Conservation (phyloP, 306 rosid genomes). For the Myrica gale region DNA sequence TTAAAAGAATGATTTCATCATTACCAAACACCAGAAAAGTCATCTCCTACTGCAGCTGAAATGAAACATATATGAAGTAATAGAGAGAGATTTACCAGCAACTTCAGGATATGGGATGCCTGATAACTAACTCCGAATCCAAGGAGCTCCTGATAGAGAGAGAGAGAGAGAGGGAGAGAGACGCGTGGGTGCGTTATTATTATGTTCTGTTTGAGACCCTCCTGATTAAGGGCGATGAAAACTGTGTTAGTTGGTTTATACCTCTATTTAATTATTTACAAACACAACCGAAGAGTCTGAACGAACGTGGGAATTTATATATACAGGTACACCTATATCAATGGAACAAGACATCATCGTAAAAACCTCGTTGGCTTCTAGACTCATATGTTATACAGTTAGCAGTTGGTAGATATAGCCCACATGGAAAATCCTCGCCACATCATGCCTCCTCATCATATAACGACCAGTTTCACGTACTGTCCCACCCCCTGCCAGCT, state of each 20-base stretch:
- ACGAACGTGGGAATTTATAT: too few relatives aligned
- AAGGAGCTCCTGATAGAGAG: not conserved
- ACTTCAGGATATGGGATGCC: conserved; percentile 9
- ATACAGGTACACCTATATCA: too few relatives aligned
- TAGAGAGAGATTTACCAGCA: conserved; percentile 8
- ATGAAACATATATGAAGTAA: conserved; percentile 1
- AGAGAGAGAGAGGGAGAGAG: not conserved
- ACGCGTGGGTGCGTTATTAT: not conserved
- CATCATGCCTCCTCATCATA: too few relatives aligned
- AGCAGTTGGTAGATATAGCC: too few relatives aligned
- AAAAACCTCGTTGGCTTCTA: too few relatives aligned
- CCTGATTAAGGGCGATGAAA: not conserved
- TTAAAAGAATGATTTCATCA: not conserved
- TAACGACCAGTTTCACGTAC: too few relatives aligned
- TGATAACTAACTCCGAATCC: not conserved
- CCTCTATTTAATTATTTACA: not conserved
- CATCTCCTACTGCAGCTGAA: not conserved
- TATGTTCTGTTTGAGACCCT: not conserved
- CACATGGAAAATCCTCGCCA: too few relatives aligned
- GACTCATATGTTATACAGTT: too few relatives aligned
- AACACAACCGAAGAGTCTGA: too few relatives aligned
- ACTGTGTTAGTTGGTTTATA: not conserved
- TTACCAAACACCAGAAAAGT: conserved; percentile 3
- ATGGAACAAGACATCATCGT: too few relatives aligned
- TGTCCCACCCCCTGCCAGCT: too few relatives aligned